Evolutionary conservation across 2,329 filamentous ascomycete species (phyloP), one percentile per base, ranked within the genome.

Genomic region (Cytospora leucostoma): DNA sequence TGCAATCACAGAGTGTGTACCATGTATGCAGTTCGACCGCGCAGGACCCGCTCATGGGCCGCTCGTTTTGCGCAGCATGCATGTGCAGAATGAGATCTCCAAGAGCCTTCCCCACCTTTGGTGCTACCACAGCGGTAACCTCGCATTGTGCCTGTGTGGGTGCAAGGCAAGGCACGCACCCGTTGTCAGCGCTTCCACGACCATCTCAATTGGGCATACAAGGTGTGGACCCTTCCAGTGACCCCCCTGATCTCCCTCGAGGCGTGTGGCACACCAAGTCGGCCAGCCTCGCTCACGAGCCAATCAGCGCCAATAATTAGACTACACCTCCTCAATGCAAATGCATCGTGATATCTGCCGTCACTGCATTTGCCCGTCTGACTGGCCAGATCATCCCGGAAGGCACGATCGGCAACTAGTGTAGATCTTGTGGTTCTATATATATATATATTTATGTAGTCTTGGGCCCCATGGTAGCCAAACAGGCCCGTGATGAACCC

Each of bases 31-130:
- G 44, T 27, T 27, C 27, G 27, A 27, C 27, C 27, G 44, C n/a
- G 10, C 10, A 8, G 40, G 40, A 7, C 19, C 40, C 40, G n/a
- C 40, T 47, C n/a, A 47, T 21, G 7, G 44, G 12, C 44, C 44
- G 44, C 44, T 21, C 27, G 27, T 27, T 27, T 27, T 47, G 44
- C n/a, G 58, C 40, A 12, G 51, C 40, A 35, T 59, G 64, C n/a
- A n/a, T n/a, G n/a, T n/a, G n/a, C 57, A 66, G 64, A 54, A 55
- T 32, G 32, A 63, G 64, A 65, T 65, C 64, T 65, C 17, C 17
- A 13, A 58, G 13, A 34, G 17, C 15, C 58, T 51, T 33, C 40
- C 38, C 56, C 44, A 37, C 63, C 35, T 53, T n/a, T 7, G 32
- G 27, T 33, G 44, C 44, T 21, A 19, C 44, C 11, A 7, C 44